Conservation (phyloP, 1,284 basidiomycete species). For the Malassezia yamatoensis region DNA sequence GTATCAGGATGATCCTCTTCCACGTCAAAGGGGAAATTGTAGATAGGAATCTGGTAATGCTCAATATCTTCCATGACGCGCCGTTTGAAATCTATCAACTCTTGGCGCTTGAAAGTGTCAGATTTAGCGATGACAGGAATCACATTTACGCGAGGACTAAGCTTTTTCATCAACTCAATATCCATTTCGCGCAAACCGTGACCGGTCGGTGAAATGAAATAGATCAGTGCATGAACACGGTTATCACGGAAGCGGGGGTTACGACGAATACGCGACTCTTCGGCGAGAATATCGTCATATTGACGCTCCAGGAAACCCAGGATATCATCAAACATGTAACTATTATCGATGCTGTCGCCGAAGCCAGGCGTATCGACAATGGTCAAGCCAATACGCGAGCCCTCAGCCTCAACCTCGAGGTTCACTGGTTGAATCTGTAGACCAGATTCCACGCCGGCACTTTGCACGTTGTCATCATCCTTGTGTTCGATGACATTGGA, state of each 20-base stretch:
- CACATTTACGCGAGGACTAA: slow-evolving; percentile 66
- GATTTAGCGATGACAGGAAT: slow-evolving; percentile 98
- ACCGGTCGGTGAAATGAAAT: slow-evolving; percentile 93
- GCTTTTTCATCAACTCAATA: slow-evolving; percentile 57
- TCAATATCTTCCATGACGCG: slow-evolving; percentile 98
- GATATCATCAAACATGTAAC: slow-evolving; percentile 65
- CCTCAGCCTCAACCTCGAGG: slow-evolving; percentile 96
- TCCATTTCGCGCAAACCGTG: slow-evolving; percentile 91
- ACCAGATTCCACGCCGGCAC: slow-evolving; percentile 86
- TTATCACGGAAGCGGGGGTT: slow-evolving; percentile 99
- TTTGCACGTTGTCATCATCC: slow-evolving; percentile 70
- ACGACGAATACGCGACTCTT: slow-evolving; percentile 98
- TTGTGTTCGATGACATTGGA: slow-evolving; percentile 57
- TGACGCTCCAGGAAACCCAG: slow-evolving; percentile 93
- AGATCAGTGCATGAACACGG: slow-evolving; percentile 73
- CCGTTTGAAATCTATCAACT: slow-evolving; percentile 77
- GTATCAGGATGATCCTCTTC: slow-evolving; percentile 98
- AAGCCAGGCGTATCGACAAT: slow-evolving; percentile 99
- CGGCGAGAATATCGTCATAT: slow-evolving; percentile 97
- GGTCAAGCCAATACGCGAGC: slow-evolving; percentile 90
- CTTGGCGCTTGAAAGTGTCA: slow-evolving; percentile 66
- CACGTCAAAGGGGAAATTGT: slow-evolving; percentile 98
- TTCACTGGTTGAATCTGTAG: slow-evolving; percentile 92
- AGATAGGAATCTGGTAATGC: slow-evolving; percentile 93
- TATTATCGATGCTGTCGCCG: slow-evolving; percentile 97